Percentiles rank a stretch among this genome's conserved stretches.
These are phyloP conservation scores for Neostapfia colusana DNA, from an alignment of 176 grass and related monocot species.

Conservation along the genomic window DNA sequence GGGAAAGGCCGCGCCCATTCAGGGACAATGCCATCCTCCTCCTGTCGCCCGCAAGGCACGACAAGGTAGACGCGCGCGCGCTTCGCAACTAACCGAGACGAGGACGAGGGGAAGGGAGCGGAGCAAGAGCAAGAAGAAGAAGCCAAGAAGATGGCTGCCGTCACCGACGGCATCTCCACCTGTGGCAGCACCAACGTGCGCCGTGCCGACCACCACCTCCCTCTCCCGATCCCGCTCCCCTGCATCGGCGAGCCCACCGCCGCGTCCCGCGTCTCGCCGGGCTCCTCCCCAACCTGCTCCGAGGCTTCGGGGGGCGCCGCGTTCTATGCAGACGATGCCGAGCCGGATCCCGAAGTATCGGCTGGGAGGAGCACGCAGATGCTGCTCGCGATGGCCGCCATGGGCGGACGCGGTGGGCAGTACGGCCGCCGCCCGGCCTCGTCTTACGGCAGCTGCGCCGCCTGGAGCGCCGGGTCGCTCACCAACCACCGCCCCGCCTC, in stretches of 20 bases:
- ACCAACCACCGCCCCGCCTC: constrained; percentile 49
- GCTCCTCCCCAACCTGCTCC: constrained; percentile 42
- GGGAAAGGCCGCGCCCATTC: not conserved
- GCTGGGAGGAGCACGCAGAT: constrained; percentile 53
- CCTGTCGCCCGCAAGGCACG: too few species aligned
- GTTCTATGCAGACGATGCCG: constrained; percentile 14
- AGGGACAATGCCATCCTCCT: too few species aligned
- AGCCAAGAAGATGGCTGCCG: constrained; percentile 38
- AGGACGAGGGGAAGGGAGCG: not conserved
- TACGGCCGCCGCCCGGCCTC: constrained; percentile 52
- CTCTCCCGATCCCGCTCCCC: not conserved
- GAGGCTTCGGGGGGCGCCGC: not conserved
- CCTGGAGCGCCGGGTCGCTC: constrained; percentile 19
- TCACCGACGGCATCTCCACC: constrained; percentile 31
- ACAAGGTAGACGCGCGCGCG: constrained; percentile 15
- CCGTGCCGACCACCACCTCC: constrained; percentile 26
- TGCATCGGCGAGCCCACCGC: constrained; percentile 41
- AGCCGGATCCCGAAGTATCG: not conserved
- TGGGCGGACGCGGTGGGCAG: constrained; percentile 42
- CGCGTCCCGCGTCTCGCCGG: constrained; percentile 35
- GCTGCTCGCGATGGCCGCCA: constrained; percentile 47
- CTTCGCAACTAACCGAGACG: constrained; percentile 10
- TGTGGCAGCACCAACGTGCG: constrained; percentile 36
- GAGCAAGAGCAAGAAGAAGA: constrained; percentile 34
- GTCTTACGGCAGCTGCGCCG: constrained; percentile 54